Percentiles rank a stretch among this genome's conserved stretches.
These are phyloP conservation scores for Lyophyllum decastes DNA, from an alignment of 768 basidiomycete genomes.

Conservation along the genomic window DNA sequence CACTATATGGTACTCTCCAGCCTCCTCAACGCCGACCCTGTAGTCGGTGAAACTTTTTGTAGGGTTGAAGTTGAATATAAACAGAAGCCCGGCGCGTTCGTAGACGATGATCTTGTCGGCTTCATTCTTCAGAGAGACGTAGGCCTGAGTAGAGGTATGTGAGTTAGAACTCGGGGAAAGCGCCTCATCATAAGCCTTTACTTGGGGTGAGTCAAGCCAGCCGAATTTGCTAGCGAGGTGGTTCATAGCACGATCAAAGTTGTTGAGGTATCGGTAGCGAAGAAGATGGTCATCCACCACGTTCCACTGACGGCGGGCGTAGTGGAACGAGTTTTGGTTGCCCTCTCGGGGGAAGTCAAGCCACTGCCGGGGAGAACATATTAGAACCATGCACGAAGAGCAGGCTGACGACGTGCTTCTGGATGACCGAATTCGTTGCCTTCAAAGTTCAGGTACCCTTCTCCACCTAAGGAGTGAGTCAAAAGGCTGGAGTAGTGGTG, in stretches of 20 bases:
- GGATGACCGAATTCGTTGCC: slow-evolving; percentile 99
- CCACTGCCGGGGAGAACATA: slow-evolving; percentile 58
- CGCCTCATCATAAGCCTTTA: slow-evolving; percentile 25
- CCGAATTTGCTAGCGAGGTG: slow-evolving; percentile 72
- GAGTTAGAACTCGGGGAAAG: background rate
- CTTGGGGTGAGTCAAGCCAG: slow-evolving; percentile 85
- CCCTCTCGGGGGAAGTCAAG: slow-evolving; percentile 98
- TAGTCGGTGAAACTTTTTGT: slow-evolving; percentile 92
- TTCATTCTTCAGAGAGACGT: slow-evolving; percentile 94
- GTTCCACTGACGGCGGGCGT: slow-evolving; percentile 97
- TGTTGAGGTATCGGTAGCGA: slow-evolving; percentile 93
- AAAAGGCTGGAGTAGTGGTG: slow-evolving; percentile 59
- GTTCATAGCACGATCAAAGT: slow-evolving; percentile 95
- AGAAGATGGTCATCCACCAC: slow-evolving; percentile 82
- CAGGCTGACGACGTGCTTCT: slow-evolving; percentile 55
- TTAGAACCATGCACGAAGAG: background rate
- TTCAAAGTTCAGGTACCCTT: slow-evolving; percentile 97
- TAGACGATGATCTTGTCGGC: slow-evolving; percentile 90
- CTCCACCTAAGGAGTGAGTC: slow-evolving; percentile 91
- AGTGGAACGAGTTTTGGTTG: slow-evolving; percentile 94
- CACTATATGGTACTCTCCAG: slow-evolving; percentile 83
- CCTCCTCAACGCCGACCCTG: slow-evolving; percentile 82
- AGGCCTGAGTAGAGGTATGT: slow-evolving; percentile 55
- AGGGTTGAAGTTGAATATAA: slow-evolving; percentile 97
- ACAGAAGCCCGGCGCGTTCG: slow-evolving; percentile 91